These are phyloP conservation scores for Alternaria sp. DNA, from an alignment of 2,329 filamentous ascomycete genomes.

Conservation along the genomic window DNA sequence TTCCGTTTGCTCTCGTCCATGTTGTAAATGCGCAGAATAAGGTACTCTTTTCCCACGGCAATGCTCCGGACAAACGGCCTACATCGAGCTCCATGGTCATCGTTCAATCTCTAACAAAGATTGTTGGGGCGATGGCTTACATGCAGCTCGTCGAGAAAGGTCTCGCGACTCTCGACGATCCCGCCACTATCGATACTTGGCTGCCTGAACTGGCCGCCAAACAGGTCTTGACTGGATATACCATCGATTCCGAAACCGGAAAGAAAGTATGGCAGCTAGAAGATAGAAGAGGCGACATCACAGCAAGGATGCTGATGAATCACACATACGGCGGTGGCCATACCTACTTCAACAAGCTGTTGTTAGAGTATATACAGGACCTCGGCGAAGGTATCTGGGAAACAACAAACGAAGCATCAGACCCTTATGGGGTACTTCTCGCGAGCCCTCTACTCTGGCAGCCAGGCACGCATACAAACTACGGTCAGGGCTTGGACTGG, in stretches of 20 bases:
- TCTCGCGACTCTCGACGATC: conserved; percentile 27
- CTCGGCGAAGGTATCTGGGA: conserved; percentile 15
- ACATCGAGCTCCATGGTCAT: conserved; percentile 23
- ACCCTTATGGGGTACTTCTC: conserved; percentile 22
- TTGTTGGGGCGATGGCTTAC: conserved; percentile 35
- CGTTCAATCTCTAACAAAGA: conserved; percentile 35
- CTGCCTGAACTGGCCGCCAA: background rate
- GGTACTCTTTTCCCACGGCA: background rate
- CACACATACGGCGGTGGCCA: conserved; percentile 59
- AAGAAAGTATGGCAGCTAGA: conserved; percentile 23
- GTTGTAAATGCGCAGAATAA: background rate
- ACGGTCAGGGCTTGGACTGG: conserved; percentile 60
- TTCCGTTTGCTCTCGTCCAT: background rate
- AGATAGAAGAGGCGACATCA: conserved; percentile 24
- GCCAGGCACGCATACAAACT: conserved; percentile 57
- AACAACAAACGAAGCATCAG: conserved; percentile 21
- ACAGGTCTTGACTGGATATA: conserved; percentile 19
- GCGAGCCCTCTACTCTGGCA: conserved; percentile 38
- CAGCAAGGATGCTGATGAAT: conserved; percentile 53
- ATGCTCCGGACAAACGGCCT: conserved; percentile 20
- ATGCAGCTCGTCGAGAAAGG: conserved; percentile 34
- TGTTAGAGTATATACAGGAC: conserved; percentile 35
- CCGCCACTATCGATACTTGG: conserved; percentile 15
- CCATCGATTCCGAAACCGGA: conserved; percentile 1
- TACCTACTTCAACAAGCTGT: conserved; percentile 43